Percentiles rank a stretch among this genome's conserved stretches.
These are phyloP conservation scores for Globisporangium irregulare DNA, from an alignment of 352 stramenopile genomes.

Conservation along the genomic window DNA sequence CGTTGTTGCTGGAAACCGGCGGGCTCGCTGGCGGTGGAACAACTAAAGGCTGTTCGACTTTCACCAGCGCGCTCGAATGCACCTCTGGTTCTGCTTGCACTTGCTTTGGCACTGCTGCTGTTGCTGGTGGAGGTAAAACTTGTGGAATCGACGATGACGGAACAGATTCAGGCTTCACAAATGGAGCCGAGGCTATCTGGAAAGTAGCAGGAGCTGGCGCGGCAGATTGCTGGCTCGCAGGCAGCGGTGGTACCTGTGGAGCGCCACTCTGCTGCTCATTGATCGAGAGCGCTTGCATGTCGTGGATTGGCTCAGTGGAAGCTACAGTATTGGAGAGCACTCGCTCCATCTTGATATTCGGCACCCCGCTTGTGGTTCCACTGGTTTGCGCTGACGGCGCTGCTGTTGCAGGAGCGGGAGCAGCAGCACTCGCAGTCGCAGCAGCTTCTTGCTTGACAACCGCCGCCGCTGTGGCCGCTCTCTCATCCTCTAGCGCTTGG, in stretches of 20 bases:
- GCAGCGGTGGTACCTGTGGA: background rate
- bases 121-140: background rate
- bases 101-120: background rate
- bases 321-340: background rate
- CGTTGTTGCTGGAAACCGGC: background rate
- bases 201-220: slow-evolving; percentile 27
- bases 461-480: background rate
- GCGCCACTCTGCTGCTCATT: slow-evolving; percentile 13
- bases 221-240: background rate
- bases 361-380: background rate
- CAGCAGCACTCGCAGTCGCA: background rate
- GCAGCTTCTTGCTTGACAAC: slow-evolving; percentile 6
- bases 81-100: background rate
- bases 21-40: background rate
- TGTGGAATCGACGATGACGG: background rate
- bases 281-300: slow-evolving; percentile 18
- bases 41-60: background rate
- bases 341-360: slow-evolving; percentile 25
- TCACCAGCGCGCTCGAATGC: background rate
- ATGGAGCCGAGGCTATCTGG: background rate
- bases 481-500: slow-evolving; percentile 11
- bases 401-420: background rate
- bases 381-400: background rate
- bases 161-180: background rate
- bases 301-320: slow-evolving; percentile 6